A percentile compares a stretch with the other conserved stretches of the same genome.
These are phyloP conservation scores for Auriscalpium microsporum DNA, from an alignment of 768 basidiomycete species.

Conservation along the genomic window DNA sequence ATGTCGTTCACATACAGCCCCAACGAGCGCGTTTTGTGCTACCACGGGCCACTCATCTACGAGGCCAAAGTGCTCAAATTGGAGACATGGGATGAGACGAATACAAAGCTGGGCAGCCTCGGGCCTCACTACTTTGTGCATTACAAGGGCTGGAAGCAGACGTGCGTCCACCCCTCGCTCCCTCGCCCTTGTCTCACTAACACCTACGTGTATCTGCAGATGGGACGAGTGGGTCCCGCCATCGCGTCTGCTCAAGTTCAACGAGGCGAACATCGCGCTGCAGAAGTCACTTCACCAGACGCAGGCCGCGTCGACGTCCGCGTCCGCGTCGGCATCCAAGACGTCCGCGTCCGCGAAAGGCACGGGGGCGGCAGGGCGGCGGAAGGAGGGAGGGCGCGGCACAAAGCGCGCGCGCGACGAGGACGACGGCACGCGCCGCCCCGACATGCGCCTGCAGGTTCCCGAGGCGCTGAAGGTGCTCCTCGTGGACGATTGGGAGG, in stretches of 20 bases:
- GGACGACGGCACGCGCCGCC: slow-evolving; percentile 71
- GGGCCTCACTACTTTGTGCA: slow-evolving; percentile 93
- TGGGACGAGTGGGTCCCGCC: slow-evolving; percentile 98
- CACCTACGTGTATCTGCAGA: slow-evolving; percentile 29
- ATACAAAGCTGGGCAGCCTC: slow-evolving; percentile 44
- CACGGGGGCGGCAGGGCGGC: slow-evolving; percentile 16
- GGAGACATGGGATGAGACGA: slow-evolving; percentile 57
- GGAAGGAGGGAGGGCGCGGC: slow-evolving; percentile 59
- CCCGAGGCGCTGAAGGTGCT: slow-evolving; percentile 86
- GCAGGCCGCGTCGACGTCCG: slow-evolving; percentile 31
- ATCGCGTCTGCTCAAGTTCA: slow-evolving; percentile 71
- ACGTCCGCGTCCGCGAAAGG: slow-evolving; percentile 17
- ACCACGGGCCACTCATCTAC: slow-evolving; percentile 92
- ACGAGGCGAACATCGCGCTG: slow-evolving; percentile 67
- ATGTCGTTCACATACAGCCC: slow-evolving; percentile 16
- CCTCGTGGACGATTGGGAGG: slow-evolving; percentile 97
- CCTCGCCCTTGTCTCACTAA: neutral
- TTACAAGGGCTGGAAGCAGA: slow-evolving; percentile 99
- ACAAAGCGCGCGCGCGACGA: slow-evolving; percentile 71
- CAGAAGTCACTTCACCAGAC: slow-evolving; percentile 61
- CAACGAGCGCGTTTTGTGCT: slow-evolving; percentile 84
- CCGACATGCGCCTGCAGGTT: slow-evolving; percentile 84
- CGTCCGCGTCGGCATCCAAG: slow-evolving; percentile 27
- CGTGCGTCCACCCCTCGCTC: slow-evolving; percentile 40
- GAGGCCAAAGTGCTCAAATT: slow-evolving; percentile 83